Conservation (phyloP, 306 rosid genomes). For the Neltuma alba region DNA sequence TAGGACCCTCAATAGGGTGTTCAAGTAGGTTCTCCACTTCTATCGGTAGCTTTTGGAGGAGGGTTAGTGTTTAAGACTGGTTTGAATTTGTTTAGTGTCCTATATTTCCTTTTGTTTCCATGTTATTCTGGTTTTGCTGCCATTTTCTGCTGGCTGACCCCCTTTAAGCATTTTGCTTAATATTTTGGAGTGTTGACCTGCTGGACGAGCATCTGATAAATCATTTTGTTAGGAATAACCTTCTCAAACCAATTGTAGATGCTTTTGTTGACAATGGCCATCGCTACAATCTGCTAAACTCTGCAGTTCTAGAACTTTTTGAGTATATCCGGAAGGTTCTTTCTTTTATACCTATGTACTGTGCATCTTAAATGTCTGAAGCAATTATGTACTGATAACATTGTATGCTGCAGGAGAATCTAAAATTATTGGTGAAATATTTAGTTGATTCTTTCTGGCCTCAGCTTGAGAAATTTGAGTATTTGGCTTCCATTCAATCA, state of each 20-base stretch:
- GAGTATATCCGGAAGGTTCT: slow-evolving; percentile 85
- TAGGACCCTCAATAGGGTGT: background rate
- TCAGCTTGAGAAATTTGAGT: slow-evolving; percentile 76
- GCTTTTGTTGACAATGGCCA: slow-evolving; percentile 85
- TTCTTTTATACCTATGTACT: slow-evolving; percentile 27
- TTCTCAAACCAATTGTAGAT: slow-evolving; percentile 87
- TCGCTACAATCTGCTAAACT: slow-evolving; percentile 94
- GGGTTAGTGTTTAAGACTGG: background rate
- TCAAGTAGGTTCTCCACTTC: background rate
- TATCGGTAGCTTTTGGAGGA: background rate
- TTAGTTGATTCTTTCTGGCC: slow-evolving; percentile 84
- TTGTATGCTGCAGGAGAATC: slow-evolving; percentile 69
- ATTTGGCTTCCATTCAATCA: slow-evolving; percentile 66
- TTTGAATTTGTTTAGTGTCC: background rate
- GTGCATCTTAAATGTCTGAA: slow-evolving; percentile 29
- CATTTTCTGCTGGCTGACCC: slow-evolving; percentile 17
- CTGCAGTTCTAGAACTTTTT: slow-evolving; percentile 86
- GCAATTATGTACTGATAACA: slow-evolving; percentile 19
- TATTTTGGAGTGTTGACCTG: slow-evolving; percentile 38
- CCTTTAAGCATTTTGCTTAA: slow-evolving; percentile 29
- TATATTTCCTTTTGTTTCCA: background rate
- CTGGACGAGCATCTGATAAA: slow-evolving; percentile 87
- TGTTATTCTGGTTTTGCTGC: slow-evolving; percentile 21
- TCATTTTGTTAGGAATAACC: slow-evolving; percentile 77
- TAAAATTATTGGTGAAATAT: slow-evolving; percentile 68